phyloP scores from a whole-genome alignment of 2,329 filamentous ascomycete genomes.

The Cytospora mali region DNA sequence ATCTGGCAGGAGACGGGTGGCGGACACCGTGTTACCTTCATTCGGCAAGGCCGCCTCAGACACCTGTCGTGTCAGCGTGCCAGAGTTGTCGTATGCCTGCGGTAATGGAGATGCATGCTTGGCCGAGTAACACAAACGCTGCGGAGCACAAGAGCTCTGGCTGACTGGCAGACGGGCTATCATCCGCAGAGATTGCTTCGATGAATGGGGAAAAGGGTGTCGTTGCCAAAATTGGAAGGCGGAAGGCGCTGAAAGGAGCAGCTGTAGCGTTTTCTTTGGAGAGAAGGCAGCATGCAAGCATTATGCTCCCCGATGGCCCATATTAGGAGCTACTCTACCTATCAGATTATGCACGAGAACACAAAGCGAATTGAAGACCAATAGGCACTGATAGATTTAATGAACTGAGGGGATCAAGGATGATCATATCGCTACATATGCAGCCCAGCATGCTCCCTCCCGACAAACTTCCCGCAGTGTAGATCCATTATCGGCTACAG shows the following conservation, averaged over 20 bases:
- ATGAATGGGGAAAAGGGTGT: neutral
- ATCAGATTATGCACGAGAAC: neutral
- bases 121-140: conserved; percentile 5
- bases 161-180: too few species aligned
- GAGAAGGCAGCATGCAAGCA: neutral
- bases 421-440: neutral
- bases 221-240: neutral
- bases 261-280: neutral
- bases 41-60: conserved; percentile 6
- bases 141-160: neutral
- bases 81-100: too few species aligned
- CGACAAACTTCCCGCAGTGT: neutral
- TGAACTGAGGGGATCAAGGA: neutral
- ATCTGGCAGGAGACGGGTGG: conserved; percentile 1
- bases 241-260: neutral
- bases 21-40: neutral
- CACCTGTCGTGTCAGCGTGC: neutral
- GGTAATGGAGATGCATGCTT: neutral
- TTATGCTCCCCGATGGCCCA: neutral
- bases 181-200: neutral
- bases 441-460: neutral
- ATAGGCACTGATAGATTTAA: neutral
- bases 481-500: neutral
- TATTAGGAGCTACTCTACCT: neutral
- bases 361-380: neutral